phyloP scores from a whole-genome alignment of 345 rosid genomes.

The Eucalyptus guilfoylei region DNA sequence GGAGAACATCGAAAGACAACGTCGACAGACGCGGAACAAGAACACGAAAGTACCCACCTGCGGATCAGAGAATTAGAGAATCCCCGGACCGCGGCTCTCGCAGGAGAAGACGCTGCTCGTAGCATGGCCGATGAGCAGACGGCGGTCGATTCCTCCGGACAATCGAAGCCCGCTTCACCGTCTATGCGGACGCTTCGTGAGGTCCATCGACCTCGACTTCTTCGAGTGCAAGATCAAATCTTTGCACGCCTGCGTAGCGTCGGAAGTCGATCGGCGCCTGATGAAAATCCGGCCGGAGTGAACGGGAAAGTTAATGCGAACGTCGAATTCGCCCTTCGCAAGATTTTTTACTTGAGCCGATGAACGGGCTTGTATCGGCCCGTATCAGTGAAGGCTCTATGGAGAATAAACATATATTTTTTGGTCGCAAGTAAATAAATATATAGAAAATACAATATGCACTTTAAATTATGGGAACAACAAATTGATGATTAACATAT shows the following conservation, averaged over 20 bases:
- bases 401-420: too few species aligned
- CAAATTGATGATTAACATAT: not conserved
- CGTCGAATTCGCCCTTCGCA: not conserved
- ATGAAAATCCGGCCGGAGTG: not conserved
- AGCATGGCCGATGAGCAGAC: not conserved
- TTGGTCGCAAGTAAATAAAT: too few species aligned
- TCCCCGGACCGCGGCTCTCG: not conserved
- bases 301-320: not conserved
- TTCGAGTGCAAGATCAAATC: not conserved
- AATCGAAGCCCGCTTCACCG: not conserved
- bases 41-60: not conserved
- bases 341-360: not conserved
- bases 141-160: not conserved
- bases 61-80: not conserved
- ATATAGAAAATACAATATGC: not conserved
- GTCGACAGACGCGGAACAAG: not conserved
- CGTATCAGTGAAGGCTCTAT: not conserved
- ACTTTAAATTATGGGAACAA: fast-evolving
- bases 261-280: not conserved
- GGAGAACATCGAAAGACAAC: not conserved
- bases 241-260: not conserved
- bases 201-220: not conserved
- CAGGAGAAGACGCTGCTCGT: not conserved
- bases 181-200: not conserved
- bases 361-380: not conserved